Base-by-base conservation (phyloP, 2,329 filamentous ascomycete genomes). In the Colletotrichum sp. region DNA sequence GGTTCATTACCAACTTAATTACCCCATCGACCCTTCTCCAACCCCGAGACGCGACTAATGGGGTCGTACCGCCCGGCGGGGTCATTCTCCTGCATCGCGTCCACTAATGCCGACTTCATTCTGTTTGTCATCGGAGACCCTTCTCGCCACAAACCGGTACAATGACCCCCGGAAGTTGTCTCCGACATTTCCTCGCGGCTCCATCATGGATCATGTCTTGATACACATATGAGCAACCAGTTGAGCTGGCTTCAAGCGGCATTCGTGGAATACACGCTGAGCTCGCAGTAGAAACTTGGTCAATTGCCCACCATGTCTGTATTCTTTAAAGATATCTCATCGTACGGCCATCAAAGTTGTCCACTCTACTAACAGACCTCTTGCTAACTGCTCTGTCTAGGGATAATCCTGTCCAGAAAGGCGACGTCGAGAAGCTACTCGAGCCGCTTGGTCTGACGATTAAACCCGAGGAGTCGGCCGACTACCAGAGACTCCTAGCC, bases 401-500 rank as follows among this genome's bases (percentile, higher is more conserved):
- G 21, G 78, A 80, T 8, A 88, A 88, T 62, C 87, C 87, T 9
- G 82, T 88, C 12, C 83, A 83, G 15, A 77, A 80, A 24, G 85
- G 84, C 2, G 85, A 87, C 74, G 86, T 83, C 2, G 81, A 85
- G 36, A 78, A 80, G 1, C 78, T 85, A 3, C 78, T 88, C 1
- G 69, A 79, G 43, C 80, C 82, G 8, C 79, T 88, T 5, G 85
- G 85, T 8, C 75, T 88, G 8, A 79, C 78, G 1, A 80, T 88
- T 16, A 79, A 83, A 8, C 78, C 82, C 0, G 79, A 82, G 15
- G 85, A 88, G 52, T 82, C 82, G 1, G 80, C 80, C 24, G 87
- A 90, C 74, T 90, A 88, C 72, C 82, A 86, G 24, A 84, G 85
- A 12, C 84, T 90, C 1, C 83, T 90, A 0, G 88, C 88, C 21